Evolutionary conservation across 352 stramenopile genomes (phyloP), one percentile per base, ranked within the genome.

Genomic region (Aphanomyces astaci): DNA sequence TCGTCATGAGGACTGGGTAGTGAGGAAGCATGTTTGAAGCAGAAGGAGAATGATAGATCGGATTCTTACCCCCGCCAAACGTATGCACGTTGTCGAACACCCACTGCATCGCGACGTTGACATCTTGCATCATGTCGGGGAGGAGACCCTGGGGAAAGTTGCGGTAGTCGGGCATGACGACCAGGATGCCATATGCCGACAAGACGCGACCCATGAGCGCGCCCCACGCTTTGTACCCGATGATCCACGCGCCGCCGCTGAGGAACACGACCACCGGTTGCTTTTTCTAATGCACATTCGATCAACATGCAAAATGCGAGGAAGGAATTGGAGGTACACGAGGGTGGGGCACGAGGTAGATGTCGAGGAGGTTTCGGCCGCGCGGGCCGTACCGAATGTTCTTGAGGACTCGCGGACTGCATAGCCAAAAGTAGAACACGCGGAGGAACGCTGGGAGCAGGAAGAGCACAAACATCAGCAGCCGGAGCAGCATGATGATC

Each of bases 211-310:
- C 90, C 64, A 97, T 82, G 11, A 97, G 75, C 1, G 88, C 76
- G 3, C 88, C 89, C 90, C 90, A 97, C 24, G 88, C 90, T 75
- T 96, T 96, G 77, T 97, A 96, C 3, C 91, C 89, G 45, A 98
- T 97, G 69, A 96, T 96, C 89, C 89, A 98, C 7, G 89, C 84
- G 32, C 89, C 91, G 32, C 92, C 92, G 7, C 84, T 89, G 11
- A 96, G 77, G 66, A 98, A 97, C 19, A 98, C 80, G 0, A 97
- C 75, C 7, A 97, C 89, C 0, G 92, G 90, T 36, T 64, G 28
- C 28, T 73, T 72, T 63, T 69, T 31, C n/a, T 31, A 65, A 72
- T 40, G 27, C 2, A 10, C 15, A 4, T 7, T 32, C 22, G 40
- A 25, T 33, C n/a, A 9, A 66, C 30, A 24, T 48, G 15, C n/a